Evolutionary conservation across 75 land plant genomes (phyloP), one percentile per base, ranked within the genome.

Genomic region (Isoetes taiwanensis): DNA sequence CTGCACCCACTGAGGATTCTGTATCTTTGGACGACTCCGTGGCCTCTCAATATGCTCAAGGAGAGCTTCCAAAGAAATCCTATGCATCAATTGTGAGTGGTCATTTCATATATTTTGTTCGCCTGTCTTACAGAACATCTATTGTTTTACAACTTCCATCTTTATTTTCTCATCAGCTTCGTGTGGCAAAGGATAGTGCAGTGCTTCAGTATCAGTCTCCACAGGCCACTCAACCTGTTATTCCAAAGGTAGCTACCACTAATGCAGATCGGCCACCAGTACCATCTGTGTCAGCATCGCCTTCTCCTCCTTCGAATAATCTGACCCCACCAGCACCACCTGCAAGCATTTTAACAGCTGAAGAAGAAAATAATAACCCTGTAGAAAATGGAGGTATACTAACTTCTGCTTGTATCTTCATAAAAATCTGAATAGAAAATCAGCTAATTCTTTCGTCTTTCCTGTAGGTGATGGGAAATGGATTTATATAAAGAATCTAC

Each of bases 71-170:
- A 77, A n/a, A 75, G 68, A 70, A 77, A 23, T 76, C 88, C 14
- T 84, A 80, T 72, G 88, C 88, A 26, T 80, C 88, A 23, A 84
- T 84, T 71, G 88, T 84, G 70, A 30, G 84, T 57, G 10, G 30
- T 64, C 23, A 26, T 1, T 32, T 20, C 3, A 6, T 23, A 11
- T 56, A n/a, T 12, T 56, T 56, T 1, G 34, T 56, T 56, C 24
- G 2, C 35, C 59, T 57, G n/a, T n/a, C n/a, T n/a, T n/a, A n/a
- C n/a, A n/a, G n/a, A n/a, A n/a, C n/a, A n/a, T n/a, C n/a, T 48
- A 8, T n/a, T 48, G 8, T 48, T 48, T 20, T 14, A 8, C 8
- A 8, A 8, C n/a, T 48, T 48, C n/a, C 10, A 20, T 16, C 20
- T 8, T 48, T 8, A n/a, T 16, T 48, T 14, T 14, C n/a, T 14